These are phyloP conservation scores for Epichloe brachyelytri DNA, from an alignment of 2,329 filamentous ascomycete species.

Conservation along the genomic window DNA sequence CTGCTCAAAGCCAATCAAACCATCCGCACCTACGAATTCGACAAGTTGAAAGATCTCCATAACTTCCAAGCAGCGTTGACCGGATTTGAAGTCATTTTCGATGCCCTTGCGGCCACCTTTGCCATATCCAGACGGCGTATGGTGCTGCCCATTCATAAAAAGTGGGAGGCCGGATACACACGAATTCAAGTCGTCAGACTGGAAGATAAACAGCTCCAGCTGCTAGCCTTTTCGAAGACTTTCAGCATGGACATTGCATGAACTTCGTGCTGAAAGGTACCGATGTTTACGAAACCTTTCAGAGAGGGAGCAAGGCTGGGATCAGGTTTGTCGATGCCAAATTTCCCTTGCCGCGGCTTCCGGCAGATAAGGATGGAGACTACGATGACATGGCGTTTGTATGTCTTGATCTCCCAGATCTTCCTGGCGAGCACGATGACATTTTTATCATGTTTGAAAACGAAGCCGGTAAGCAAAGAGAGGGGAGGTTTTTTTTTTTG, in stretches of 20 bases:
- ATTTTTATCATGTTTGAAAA: constrained; percentile 75
- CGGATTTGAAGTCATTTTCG: constrained; percentile 64
- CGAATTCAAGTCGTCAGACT: constrained; percentile 64
- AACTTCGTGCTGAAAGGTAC: constrained; percentile 77
- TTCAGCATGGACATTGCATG: constrained; percentile 77
- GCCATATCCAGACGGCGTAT: constrained; percentile 73
- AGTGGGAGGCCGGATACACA: constrained; percentile 74
- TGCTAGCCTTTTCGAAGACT: constrained; percentile 84
- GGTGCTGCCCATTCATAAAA: constrained; percentile 89
- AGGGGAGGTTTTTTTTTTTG: neutral
- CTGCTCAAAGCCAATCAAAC: constrained; percentile 45
- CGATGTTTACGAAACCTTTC: constrained; percentile 64
- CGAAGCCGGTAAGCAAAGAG: constrained; percentile 48
- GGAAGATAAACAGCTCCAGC: constrained; percentile 61
- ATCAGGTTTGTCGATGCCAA: constrained; percentile 81
- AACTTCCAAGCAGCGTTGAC: constrained; percentile 68
- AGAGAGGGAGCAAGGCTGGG: constrained; percentile 51
- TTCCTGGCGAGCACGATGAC: constrained; percentile 87
- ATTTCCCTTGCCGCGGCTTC: constrained; percentile 63
- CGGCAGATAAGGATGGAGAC: constrained; percentile 35
- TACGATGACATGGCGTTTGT: constrained; percentile 59
- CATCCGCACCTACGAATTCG: constrained; percentile 59
- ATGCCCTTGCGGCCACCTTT: constrained; percentile 59
- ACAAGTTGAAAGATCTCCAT: constrained; percentile 57
- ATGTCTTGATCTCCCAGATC: constrained; percentile 75